These are phyloP conservation scores for Talaromyces sp. DNA, from an alignment of 2,329 filamentous ascomycete species.

Conservation along the genomic window DNA sequence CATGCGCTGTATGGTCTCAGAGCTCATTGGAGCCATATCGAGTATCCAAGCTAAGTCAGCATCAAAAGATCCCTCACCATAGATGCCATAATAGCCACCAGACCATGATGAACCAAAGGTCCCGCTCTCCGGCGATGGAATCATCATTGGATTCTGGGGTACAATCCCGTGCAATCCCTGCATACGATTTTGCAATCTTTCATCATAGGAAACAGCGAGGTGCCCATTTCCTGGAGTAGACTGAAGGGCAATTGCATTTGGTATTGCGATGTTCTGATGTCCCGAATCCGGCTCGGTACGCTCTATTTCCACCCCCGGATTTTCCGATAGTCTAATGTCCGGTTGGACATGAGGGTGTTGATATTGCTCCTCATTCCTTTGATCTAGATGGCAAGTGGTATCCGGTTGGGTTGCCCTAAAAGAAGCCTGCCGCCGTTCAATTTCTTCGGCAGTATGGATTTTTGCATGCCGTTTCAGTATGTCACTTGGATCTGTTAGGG, in stretches of 20 bases:
- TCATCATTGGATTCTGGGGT: background rate
- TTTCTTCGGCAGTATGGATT: background rate
- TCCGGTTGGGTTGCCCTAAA: background rate
- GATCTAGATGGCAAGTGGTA: background rate
- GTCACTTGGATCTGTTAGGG: background rate
- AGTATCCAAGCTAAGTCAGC: constrained; percentile 19
- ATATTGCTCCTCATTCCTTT: background rate
- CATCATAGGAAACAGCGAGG: background rate
- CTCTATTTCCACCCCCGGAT: background rate
- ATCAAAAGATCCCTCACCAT: constrained; percentile 18
- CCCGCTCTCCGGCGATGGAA: constrained; percentile 2
- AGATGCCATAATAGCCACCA: constrained; percentile 12
- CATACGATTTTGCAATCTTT: background rate
- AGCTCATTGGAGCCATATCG: constrained; percentile 11
- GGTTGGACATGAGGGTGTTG: background rate
- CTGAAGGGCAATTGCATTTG: background rate
- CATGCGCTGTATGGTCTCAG: background rate
- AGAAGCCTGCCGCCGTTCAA: background rate
- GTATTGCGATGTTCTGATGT: background rate
- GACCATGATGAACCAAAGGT: background rate
- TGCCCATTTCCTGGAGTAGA: background rate
- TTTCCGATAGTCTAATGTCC: background rate
- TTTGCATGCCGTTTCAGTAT: background rate
- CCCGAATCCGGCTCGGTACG: background rate
- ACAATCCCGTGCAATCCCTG: background rate